Conservation (phyloP, 1,284 basidiomycete species). For the Phenoliferia sp. region DNA sequence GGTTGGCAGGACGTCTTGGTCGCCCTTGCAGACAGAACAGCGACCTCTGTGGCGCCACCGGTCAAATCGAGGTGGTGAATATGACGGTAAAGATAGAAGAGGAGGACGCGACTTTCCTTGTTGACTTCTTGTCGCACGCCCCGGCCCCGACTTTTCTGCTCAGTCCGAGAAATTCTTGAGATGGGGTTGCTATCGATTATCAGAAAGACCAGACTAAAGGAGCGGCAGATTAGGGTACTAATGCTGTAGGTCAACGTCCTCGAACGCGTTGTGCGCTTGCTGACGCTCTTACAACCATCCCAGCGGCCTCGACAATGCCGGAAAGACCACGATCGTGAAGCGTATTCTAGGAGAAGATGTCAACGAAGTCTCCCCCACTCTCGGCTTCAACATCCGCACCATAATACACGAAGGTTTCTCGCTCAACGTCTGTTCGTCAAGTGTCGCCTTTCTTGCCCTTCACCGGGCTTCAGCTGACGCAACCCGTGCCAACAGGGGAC, state of each 20-base stretch:
- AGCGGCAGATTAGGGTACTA: slow-evolving; percentile 90
- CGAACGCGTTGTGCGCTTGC: background rate
- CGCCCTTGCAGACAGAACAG: no score
- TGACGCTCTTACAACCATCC: background rate
- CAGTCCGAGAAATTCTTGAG: background rate
- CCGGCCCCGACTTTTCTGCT: no score
- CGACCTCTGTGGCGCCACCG: no score
- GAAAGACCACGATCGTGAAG: slow-evolving; percentile 97
- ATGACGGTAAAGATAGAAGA: no score
- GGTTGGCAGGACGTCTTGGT: no score
- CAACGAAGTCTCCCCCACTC: slow-evolving; percentile 78
- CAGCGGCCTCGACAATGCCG: slow-evolving; percentile 97
- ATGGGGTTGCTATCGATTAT: slow-evolving; percentile 91
- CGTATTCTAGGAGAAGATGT: slow-evolving; percentile 89
- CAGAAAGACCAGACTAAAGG: slow-evolving; percentile 89
- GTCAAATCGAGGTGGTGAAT: no score
- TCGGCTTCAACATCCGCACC: slow-evolving; percentile 99
- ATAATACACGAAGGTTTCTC: slow-evolving; percentile 84
- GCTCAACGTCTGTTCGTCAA: slow-evolving; percentile 79
- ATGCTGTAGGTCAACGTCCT: slow-evolving; percentile 65
- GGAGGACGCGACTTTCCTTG: no score
- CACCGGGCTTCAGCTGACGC: background rate
- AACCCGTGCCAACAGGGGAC: slow-evolving; percentile 59
- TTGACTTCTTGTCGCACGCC: no score
- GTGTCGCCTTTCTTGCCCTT: background rate